Conservation (phyloP, 345 rosid genomes). For the Lepidium aucheri region DNA sequence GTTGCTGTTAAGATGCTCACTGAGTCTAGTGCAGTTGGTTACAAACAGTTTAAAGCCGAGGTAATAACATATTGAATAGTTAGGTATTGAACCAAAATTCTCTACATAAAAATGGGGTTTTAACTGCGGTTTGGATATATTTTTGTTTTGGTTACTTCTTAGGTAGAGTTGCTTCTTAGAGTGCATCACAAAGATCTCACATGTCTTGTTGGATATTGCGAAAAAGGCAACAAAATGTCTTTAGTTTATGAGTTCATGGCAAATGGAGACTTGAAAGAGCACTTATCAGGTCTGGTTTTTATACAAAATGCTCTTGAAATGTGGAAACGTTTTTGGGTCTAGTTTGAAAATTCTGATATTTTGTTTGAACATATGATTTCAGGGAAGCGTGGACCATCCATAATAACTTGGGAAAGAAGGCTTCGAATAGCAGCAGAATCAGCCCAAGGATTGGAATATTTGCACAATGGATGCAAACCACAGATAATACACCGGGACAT, state of each 20-base stretch:
- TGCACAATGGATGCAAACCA: slow-evolving; percentile 55
- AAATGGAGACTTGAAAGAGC: slow-evolving; percentile 40
- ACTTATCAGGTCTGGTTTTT: slow-evolving; percentile 21
- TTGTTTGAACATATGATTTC: not conserved
- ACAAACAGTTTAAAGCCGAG: too few species aligned
- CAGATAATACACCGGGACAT: slow-evolving; percentile 52
- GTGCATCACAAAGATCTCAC: too few species aligned
- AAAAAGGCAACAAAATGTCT: slow-evolving; percentile 29
- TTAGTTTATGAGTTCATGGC: slow-evolving; percentile 55
- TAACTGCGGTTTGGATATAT: too few species aligned
- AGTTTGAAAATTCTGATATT: not conserved
- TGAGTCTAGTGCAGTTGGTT: too few species aligned
- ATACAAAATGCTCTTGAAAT: not conserved
- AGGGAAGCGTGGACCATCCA: slow-evolving; percentile 23
- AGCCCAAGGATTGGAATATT: slow-evolving; percentile 43
- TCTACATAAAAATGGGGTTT: too few species aligned
- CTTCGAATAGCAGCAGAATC: slow-evolving; percentile 41
- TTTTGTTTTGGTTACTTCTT: too few species aligned
- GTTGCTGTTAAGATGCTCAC: too few species aligned
- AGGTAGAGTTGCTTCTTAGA: too few species aligned
- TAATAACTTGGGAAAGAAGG: slow-evolving; percentile 44
- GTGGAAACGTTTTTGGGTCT: not conserved
- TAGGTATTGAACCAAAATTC: too few species aligned
- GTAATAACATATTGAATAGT: too few species aligned
- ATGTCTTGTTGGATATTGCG: too few species aligned